Percentiles rank a stretch among this genome's conserved stretches.
Evolutionary conservation across 2,329 filamentous ascomycete genomes (phyloP).

Genomic region (Diaporthe longicolla): DNA sequence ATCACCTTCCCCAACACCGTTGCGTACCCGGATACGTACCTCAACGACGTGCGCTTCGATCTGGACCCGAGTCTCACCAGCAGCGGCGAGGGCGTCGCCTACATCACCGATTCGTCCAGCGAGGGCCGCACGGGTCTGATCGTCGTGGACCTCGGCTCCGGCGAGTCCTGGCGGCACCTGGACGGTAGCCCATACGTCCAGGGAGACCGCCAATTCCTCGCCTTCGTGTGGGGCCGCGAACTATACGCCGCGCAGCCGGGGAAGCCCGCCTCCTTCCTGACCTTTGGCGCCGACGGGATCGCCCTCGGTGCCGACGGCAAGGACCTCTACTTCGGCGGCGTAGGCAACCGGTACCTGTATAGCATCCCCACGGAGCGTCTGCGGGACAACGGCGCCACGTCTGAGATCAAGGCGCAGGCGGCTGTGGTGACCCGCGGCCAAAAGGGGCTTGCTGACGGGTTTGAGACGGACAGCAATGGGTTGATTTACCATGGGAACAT

Average conservation of each 20-base stretch:
- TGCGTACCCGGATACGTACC: conserved; percentile 62
- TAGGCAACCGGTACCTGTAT: conserved; percentile 61
- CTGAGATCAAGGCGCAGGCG: conserved; percentile 60
- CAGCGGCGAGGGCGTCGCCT: conserved; percentile 62
- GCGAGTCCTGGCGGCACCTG: conserved; percentile 64
- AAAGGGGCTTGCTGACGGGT: conserved; percentile 65
- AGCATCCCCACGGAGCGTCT: conserved; percentile 55
- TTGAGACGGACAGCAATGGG: conserved; percentile 65
- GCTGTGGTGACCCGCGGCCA: conserved; percentile 59
- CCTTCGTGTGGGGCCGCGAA: conserved; percentile 63
- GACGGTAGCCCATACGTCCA: conserved; percentile 57
- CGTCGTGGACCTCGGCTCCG: conserved; percentile 63
- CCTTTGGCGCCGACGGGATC: conserved; percentile 65
- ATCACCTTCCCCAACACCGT: conserved; percentile 63
- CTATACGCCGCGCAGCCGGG: conserved; percentile 56
- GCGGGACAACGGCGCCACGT: conserved; percentile 52
- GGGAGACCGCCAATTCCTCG: conserved; percentile 60
- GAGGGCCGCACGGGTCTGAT: conserved; percentile 65
- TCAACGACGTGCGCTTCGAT: conserved; percentile 69
- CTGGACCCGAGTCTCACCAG: conserved; percentile 57
- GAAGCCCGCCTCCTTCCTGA: conserved; percentile 51
- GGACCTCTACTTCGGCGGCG: conserved; percentile 61
- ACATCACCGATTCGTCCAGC: conserved; percentile 65
- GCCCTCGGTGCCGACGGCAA: conserved; percentile 62
- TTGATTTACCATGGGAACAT: conserved; percentile 64